phyloP scores from a whole-genome alignment of 1,284 basidiomycete genomes.

The Irpex sp. region DNA sequence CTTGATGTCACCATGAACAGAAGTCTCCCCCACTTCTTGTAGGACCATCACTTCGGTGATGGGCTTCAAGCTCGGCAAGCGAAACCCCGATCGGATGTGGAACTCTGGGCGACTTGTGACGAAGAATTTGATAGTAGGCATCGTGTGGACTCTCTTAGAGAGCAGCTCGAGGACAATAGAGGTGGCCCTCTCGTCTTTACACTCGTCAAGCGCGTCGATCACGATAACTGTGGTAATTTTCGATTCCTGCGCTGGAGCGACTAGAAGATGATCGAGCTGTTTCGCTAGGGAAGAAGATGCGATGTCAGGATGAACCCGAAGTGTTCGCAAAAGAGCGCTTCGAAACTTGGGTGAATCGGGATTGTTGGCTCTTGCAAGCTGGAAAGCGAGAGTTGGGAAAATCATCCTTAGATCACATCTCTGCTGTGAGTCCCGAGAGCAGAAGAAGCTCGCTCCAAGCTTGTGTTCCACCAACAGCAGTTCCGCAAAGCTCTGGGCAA shows the following conservation, averaged over 20 bases:
- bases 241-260: constrained; percentile 1
- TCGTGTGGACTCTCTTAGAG: not conserved
- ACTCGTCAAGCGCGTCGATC: constrained; percentile 22
- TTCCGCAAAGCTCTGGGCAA: constrained; percentile 9
- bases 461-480: not conserved
- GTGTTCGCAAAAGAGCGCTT: constrained; percentile 1
- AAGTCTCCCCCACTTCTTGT: not conserved
- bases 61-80: not conserved
- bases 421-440: constrained; percentile 12
- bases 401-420: constrained; percentile 14
- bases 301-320: not conserved
- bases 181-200: constrained; percentile 2
- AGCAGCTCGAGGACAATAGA: constrained; percentile 4
- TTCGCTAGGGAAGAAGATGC: not conserved
- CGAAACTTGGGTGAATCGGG: not conserved
- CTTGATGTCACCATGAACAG: not conserved
- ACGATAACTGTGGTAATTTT: constrained; percentile 10
- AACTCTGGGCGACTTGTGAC: constrained; percentile 17
- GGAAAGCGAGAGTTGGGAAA: constrained; percentile 22
- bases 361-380: constrained; percentile 14
- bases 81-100: constrained; percentile 4
- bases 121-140: constrained; percentile 15
- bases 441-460: constrained; percentile 24
- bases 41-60: not conserved
- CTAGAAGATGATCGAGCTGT: constrained; percentile 6